A percentile compares a stretch with the other conserved stretches of the same genome.
phyloP scores from a whole-genome alignment of 129 eudicot genomes.

The Ambrosia trifida region DNA sequence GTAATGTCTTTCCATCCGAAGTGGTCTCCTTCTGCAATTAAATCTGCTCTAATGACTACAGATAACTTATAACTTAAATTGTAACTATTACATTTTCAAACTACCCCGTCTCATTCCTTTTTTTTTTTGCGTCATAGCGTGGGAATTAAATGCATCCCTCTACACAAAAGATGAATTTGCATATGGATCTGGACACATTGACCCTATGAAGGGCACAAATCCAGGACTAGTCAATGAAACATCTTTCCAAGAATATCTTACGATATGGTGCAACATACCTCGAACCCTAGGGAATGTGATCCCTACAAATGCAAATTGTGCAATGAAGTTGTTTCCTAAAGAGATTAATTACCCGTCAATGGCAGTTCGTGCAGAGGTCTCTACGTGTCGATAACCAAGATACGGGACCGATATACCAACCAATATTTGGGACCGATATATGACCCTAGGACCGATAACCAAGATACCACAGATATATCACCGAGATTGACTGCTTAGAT shows the following conservation, averaged over 20 bases:
- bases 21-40: conserved; percentile 22
- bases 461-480: too few relatives aligned
- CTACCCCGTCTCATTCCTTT: neutral
- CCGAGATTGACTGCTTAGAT: too few relatives aligned
- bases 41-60: too few relatives aligned
- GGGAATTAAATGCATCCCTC: conserved; percentile 6
- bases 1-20: conserved; percentile 32
- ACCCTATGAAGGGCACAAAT: conserved; percentile 26
- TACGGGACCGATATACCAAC: too few relatives aligned
- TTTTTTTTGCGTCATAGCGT: neutral
- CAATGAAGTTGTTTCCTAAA: neutral
- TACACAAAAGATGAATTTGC: conserved; percentile 17
- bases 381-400: too few relatives aligned
- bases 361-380: conserved; percentile 7
- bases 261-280: conserved; percentile 23
- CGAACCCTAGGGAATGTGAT: neutral
- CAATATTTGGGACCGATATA: too few relatives aligned
- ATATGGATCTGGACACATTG: conserved; percentile 32
- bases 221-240: conserved; percentile 32
- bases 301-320: neutral
- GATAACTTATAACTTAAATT: neutral
- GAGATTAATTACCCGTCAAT: conserved; percentile 26
- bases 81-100: neutral
- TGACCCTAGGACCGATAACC: too few relatives aligned
- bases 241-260: conserved; percentile 12